Evolutionary conservation across 768 basidiomycete species (phyloP), one percentile per base, ranked within the genome.

Genomic region (Boletellus sp.): DNA sequence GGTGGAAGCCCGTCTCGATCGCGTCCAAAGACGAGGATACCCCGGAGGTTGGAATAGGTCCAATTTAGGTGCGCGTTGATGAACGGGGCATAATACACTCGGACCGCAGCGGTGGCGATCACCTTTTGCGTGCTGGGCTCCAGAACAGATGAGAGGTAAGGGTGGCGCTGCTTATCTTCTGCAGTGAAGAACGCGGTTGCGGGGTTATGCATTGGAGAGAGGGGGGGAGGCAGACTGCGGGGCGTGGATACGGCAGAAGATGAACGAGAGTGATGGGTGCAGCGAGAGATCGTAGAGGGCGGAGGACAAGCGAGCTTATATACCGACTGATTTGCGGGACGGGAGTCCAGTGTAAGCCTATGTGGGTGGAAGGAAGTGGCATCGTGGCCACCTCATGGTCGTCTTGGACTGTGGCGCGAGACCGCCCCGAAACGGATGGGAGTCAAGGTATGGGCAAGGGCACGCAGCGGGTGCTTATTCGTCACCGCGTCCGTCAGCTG

Each of bases 11-110:
- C 57, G 13, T 68, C 64, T 39, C 63, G 66, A 61, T 66, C 65
- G 38, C 63, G 64, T 13, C 74, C 75, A 52, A 87, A 84, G 22
- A 79, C 74, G 26, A 87, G 70, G 16, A 74, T 78, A 20, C 85
- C 85, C 49, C 73, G 74, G 60, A 85, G 72, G 32, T 78, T 76
- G 20, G 83, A 80, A 56, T 75, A 82, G 9, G 70, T 71, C 85
- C 85, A 87, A 42, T 78, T 75, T 58, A 60, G 67, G 59, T 68
- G 74, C 59, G 65, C 65, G 47, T 60, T 71, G 52, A 61, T 69
- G 58, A 82, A 76, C 31, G 78, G 75, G 4, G 81, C 76, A 63
- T 85, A 81, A 61, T 86, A 85, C 28, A 85, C 72, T 56, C 80
- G 77, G 35, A 78, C 83, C 24, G 71, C 63, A 42, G 80, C 81